Percentiles rank a stretch among this genome's conserved stretches.
Evolutionary conservation across 202 grass and related monocot species (phyloP).

Genomic region (Setaria italica): DNA sequence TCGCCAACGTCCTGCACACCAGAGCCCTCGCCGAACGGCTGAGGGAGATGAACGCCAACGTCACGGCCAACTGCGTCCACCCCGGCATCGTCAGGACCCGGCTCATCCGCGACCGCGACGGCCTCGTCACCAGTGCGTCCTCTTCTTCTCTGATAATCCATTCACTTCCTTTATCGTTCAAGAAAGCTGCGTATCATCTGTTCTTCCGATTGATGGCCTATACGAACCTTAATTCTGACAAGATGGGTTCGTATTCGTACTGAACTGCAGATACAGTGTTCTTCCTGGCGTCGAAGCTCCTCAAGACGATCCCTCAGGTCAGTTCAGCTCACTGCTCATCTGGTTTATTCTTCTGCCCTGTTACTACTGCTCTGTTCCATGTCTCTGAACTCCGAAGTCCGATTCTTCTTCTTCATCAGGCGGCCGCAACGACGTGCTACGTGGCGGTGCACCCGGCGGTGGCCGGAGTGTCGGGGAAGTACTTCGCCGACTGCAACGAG

Average conservation of each 20-base stretch:
- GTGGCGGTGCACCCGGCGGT: conserved; percentile 78
- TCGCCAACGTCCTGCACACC: conserved; percentile 94
- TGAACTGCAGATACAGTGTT: conserved; percentile 72
- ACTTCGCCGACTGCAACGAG: conserved; percentile 98
- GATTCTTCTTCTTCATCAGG: conserved; percentile 38
- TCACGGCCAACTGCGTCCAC: conserved; percentile 95
- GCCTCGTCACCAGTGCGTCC: conserved; percentile 71
- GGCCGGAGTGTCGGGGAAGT: conserved; percentile 72
- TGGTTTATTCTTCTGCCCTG: background rate
- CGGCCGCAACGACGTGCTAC: conserved; percentile 88
- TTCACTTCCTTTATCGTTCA: background rate
- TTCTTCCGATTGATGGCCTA: background rate
- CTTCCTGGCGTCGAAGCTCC: conserved; percentile 89
- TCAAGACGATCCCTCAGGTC: conserved; percentile 93
- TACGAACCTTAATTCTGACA: background rate
- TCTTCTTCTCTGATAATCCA: background rate
- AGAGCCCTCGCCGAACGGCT: conserved; percentile 64
- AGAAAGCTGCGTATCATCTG: background rate
- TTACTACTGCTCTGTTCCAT: background rate
- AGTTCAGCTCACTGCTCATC: background rate
- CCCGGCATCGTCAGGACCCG: conserved; percentile 93
- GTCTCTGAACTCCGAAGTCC: background rate
- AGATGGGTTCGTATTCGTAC: background rate
- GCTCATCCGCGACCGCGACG: conserved; percentile 90
- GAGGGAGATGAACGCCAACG: conserved; percentile 71